These are phyloP conservation scores for Trichoderma guizhouense DNA, from an alignment of 2,329 filamentous ascomycete species.

Conservation along the genomic window DNA sequence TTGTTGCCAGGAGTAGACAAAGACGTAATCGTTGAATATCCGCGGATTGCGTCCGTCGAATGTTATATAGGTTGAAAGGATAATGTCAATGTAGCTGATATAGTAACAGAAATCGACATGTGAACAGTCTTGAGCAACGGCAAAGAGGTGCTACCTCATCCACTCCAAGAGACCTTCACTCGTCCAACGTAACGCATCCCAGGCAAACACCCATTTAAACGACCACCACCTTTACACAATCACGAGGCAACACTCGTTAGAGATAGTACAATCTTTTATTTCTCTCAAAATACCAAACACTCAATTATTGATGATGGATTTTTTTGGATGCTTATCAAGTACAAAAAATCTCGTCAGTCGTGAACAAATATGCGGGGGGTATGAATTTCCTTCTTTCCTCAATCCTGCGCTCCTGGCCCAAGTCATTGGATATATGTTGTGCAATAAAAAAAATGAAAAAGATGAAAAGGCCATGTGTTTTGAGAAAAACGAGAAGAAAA, in stretches of 20 bases:
- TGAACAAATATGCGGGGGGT: conserved; percentile 13
- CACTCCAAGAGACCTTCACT: background rate
- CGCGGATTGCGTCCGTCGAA: background rate
- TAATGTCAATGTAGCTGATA: background rate
- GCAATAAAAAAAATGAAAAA: background rate
- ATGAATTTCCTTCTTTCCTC: conserved; percentile 10
- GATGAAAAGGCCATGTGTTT: background rate
- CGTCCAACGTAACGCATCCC: background rate
- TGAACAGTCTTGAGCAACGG: background rate
- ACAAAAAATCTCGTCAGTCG: conserved; percentile 11
- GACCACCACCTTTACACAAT: background rate
- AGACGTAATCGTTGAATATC: background rate
- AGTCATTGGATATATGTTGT: conserved; percentile 5
- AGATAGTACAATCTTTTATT: background rate
- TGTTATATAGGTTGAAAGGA: background rate
- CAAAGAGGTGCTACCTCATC: background rate
- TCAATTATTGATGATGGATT: background rate
- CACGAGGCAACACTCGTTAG: background rate
- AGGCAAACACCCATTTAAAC: background rate
- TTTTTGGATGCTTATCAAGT: conserved; percentile 4
- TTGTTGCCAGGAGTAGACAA: background rate
- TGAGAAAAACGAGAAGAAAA: conserved; percentile 13
- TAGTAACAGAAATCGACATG: background rate
- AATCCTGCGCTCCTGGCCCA: conserved; percentile 5
- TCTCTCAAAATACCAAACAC: background rate